These are phyloP conservation scores for Metrosideros polymorpha DNA, from an alignment of 441 rosid genomes.

Conservation along the genomic window DNA sequence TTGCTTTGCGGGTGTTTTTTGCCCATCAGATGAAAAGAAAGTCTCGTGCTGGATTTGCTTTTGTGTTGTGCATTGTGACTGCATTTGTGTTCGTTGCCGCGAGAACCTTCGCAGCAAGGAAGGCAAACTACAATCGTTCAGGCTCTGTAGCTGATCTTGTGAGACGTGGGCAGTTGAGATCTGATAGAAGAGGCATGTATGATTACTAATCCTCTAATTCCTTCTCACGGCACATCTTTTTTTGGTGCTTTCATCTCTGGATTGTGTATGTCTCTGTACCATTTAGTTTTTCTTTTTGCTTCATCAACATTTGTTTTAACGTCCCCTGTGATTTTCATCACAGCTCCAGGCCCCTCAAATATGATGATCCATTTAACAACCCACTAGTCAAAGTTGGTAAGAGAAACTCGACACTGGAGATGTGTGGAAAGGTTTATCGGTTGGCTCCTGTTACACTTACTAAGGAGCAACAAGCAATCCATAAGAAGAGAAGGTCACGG, in stretches of 20 bases:
- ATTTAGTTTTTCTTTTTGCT: not conserved
- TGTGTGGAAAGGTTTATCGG: conserved; percentile 83
- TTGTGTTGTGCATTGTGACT: conserved; percentile 41
- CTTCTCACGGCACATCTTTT: not conserved
- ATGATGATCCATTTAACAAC: conserved; percentile 91
- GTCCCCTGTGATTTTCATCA: not conserved
- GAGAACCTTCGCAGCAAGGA: conserved; percentile 32
- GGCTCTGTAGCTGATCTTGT: conserved; percentile 96
- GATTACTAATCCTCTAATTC: conserved; percentile 24
- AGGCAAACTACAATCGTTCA: conserved; percentile 38
- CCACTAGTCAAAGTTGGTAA: conserved; percentile 75
- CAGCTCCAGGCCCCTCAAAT: conserved; percentile 75
- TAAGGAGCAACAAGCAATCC: conserved; percentile 57
- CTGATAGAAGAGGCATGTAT: conserved; percentile 99
- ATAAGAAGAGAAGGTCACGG: conserved; percentile 87
- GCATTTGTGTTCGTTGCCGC: conserved; percentile 40
- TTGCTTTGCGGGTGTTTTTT: not conserved
- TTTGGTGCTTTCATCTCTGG: not conserved
- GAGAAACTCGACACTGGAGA: conserved; percentile 74
- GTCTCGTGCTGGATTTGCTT: conserved; percentile 28
- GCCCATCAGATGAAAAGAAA: conserved; percentile 31
- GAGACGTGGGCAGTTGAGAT: conserved; percentile 91
- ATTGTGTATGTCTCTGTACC: not conserved
- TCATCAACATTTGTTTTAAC: not conserved
- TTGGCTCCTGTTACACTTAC: conserved; percentile 87